These are phyloP conservation scores for Pisolithus albus DNA, from an alignment of 768 basidiomycete species.

Conservation along the genomic window DNA sequence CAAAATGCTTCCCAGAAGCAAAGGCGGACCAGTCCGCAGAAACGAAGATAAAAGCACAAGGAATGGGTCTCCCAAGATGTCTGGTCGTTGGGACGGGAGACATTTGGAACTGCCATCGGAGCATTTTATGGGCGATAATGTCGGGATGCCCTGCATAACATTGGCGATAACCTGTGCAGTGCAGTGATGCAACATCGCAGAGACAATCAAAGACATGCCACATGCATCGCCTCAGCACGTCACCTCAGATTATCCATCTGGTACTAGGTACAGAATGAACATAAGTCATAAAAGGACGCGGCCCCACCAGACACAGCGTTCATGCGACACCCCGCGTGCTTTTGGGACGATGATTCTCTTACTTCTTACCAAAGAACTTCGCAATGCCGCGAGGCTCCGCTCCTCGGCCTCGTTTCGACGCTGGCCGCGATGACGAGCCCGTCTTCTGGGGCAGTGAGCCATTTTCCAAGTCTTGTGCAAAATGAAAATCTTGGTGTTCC, in stretches of 20 bases:
- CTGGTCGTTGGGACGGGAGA: too few species aligned
- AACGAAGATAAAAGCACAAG: conserved; percentile 16
- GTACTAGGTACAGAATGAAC: too few species aligned
- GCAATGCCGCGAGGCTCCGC: conserved; percentile 36
- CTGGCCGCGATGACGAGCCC: conserved; percentile 10
- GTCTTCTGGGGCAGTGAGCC: conserved; percentile 14
- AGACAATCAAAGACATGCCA: neutral
- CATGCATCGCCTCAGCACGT: neutral
- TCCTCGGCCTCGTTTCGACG: conserved; percentile 27
- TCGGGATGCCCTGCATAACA: neutral
- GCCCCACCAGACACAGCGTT: too few species aligned
- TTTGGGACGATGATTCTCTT: neutral
- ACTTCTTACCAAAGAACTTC: conserved; percentile 39
- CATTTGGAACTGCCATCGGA: too few species aligned
- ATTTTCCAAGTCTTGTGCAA: conserved; percentile 69
- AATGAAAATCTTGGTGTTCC: conserved; percentile 89
- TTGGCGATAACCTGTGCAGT: conserved; percentile 1
- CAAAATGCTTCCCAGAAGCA: conserved; percentile 25
- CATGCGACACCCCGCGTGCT: too few species aligned
- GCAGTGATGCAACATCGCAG: neutral
- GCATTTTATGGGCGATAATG: neutral
- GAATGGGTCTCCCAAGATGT: conserved; percentile 9
- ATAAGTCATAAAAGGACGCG: too few species aligned
- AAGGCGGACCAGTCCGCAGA: conserved; percentile 30
- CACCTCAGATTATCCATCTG: neutral